Percentiles rank a stretch among this genome's conserved stretches.
These are phyloP conservation scores for Apiotrichum porosum DNA, from an alignment of 1,284 basidiomycete genomes.

Conservation along the genomic window DNA sequence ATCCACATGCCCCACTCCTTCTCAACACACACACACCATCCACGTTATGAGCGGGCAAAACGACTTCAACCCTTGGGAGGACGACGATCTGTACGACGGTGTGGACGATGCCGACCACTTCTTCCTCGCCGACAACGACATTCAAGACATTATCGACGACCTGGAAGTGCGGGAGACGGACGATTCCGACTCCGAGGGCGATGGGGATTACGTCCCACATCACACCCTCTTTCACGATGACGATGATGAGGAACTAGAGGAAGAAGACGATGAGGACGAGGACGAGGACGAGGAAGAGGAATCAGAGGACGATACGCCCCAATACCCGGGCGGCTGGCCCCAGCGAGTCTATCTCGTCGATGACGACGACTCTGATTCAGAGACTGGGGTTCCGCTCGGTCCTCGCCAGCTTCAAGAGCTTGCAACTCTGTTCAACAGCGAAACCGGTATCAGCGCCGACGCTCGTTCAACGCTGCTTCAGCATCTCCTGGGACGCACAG, in stretches of 20 bases:
- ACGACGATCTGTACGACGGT: constrained; percentile 6
- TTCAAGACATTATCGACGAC: constrained; percentile 4
- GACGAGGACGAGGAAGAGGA: constrained; percentile 20
- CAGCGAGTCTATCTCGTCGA: constrained; percentile 1
- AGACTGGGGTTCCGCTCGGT: background rate
- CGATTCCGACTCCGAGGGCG: constrained; percentile 18
- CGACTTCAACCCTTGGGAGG: too few species aligned
- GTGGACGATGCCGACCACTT: constrained; percentile 28
- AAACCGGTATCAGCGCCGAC: background rate
- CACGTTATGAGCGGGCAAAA: too few species aligned
- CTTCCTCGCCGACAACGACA: constrained; percentile 19
- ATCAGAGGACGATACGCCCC: constrained; percentile 22
- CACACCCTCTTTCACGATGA: too few species aligned
- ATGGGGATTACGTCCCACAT: constrained; percentile 26
- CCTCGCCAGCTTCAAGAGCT: too few species aligned
- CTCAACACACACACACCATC: too few species aligned
- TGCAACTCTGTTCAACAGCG: constrained; percentile 4
- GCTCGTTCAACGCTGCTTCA: constrained; percentile 13
- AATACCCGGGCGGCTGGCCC: too few species aligned
- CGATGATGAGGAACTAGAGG: constrained; percentile 21
- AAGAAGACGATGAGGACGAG: constrained; percentile 11
- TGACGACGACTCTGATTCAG: constrained; percentile 3
- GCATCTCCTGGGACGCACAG: constrained; percentile 22
- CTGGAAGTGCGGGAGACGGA: too few species aligned
- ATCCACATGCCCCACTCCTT: too few species aligned